Evolutionary conservation across 108 stramenopile genomes (phyloP).

Genomic region (Schizochytrium sp.): DNA sequence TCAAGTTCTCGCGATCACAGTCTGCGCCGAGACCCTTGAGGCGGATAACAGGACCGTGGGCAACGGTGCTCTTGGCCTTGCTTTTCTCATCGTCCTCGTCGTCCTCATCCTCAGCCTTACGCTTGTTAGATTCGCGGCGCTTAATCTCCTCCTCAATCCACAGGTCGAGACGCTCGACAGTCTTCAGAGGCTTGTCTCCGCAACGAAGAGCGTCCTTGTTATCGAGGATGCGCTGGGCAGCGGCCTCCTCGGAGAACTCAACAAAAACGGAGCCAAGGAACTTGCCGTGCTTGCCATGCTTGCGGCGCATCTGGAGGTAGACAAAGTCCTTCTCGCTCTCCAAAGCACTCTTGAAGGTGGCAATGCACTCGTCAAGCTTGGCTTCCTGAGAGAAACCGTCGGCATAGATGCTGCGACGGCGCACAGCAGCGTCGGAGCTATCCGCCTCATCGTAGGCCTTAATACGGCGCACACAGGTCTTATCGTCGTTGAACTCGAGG

Average conservation of each 20-base stretch:
- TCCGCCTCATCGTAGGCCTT: not conserved
- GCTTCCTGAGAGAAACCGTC: not conserved
- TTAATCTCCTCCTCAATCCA: slow-evolving; percentile 9
- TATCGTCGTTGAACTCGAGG: slow-evolving; percentile 51
- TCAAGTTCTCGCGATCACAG: not conserved
- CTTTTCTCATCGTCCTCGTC: not conserved
- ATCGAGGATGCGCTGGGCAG: not conserved
- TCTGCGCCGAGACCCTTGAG: not conserved
- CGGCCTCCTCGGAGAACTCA: not conserved
- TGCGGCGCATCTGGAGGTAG: slow-evolving; percentile 54
- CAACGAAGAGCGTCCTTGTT: not conserved
- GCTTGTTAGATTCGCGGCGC: not conserved
- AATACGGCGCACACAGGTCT: not conserved
- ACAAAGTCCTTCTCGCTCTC: not conserved
- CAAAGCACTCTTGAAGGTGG: not conserved
- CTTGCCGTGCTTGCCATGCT: not conserved
- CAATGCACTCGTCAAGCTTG: not conserved
- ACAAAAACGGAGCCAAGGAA: slow-evolving; percentile 1
- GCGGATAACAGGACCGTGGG: slow-evolving; percentile 4
- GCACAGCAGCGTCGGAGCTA: not conserved
- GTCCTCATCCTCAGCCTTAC: not conserved
- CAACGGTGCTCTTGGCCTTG: not conserved
- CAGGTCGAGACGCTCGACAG: not conserved
- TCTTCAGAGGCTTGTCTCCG: slow-evolving; percentile 36
- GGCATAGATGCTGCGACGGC: not conserved